Evolutionary conservation across 1,284 basidiomycete species (phyloP).

Genomic region (Rhodotorula sp.): DNA sequence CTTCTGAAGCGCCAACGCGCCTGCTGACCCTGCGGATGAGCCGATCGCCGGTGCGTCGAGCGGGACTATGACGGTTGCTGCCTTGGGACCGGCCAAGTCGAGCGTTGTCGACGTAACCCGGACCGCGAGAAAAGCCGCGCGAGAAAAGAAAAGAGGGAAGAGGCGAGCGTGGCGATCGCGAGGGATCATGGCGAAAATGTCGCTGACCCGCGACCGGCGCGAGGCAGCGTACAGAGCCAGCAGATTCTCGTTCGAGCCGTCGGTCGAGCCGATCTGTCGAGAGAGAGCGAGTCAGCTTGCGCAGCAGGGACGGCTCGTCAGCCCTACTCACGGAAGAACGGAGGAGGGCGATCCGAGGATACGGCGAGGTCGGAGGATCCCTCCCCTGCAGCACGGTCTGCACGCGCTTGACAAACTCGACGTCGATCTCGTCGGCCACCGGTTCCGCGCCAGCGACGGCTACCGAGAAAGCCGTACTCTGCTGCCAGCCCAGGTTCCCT

Average conservation of each 20-base stretch:
- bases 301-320: no score
- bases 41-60: slow-evolving; percentile 1
- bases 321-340: no score
- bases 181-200: slow-evolving; percentile 65
- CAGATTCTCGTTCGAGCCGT: background rate
- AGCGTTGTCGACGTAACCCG: slow-evolving; percentile 55
- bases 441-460: background rate
- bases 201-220: slow-evolving; percentile 25
- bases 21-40: slow-evolving; percentile 51
- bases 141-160: slow-evolving; percentile 71
- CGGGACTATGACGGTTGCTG: slow-evolving; percentile 49
- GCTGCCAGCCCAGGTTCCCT: slow-evolving; percentile 18
- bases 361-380: slow-evolving; percentile 8
- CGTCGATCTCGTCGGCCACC: background rate
- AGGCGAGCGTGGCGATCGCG: slow-evolving; percentile 57
- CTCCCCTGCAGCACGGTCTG: slow-evolving; percentile 29
- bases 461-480: slow-evolving; percentile 10
- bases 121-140: slow-evolving; percentile 67
- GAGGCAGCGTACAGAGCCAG: slow-evolving; percentile 12
- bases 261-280: no score
- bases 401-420: slow-evolving; percentile 14
- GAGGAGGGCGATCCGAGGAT: background rate
- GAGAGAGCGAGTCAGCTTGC: no score
- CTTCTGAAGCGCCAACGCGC: slow-evolving; percentile 57
- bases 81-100: background rate